Evolutionary conservation across 2,329 filamentous ascomycete species (phyloP), one percentile per base, ranked within the genome.

Genomic region (Calonectria pseudoreteaudii): DNA sequence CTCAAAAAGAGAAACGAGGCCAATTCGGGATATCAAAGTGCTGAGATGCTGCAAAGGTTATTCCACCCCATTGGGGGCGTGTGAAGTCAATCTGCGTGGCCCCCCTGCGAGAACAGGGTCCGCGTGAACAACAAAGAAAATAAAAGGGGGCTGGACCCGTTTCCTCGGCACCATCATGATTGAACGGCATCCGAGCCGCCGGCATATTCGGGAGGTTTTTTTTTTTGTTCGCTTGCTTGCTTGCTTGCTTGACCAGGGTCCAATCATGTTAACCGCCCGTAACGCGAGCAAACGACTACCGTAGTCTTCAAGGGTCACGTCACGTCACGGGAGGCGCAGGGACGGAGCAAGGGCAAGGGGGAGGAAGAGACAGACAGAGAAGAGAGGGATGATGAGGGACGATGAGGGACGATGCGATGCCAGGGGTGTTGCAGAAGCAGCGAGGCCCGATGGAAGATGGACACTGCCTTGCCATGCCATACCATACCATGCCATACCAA

Each of bases 1-100:
- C 38, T 65, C 65, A 56, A 64, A 64, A 56, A 56, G 56, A 49
- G 53, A 62, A 68, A 68, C 36, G 26, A 72, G 66, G 41, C 56
- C 60, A 53, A 72, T 68, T 72, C 70, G 64, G 53, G 62, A 68
- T 71, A 71, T 62, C 64, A 68, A 66, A 58, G 53, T 72, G 65
- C 47, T 60, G 66, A 62, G 67, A 50, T 49, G 64, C 52, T 67
- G 52, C 50, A 56, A 68, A 65, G 47, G 36, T 38, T 36, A 50
- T 58, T 56, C 34, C 65, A 68, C 53, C 26, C 64, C 23, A 38
- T 36, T 52, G 30, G 58, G 66, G 66, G 66, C 58, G 70, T 68
- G 49, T 34, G 47, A 44, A 50, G 49, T 47, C 53, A 69, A 69
- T 67, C 44, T 69, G 52, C 30, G 38, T 50, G 44, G 31, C 64